Conservation (phyloP, 1,284 basidiomycete species). For the Stereum hirsutum region DNA sequence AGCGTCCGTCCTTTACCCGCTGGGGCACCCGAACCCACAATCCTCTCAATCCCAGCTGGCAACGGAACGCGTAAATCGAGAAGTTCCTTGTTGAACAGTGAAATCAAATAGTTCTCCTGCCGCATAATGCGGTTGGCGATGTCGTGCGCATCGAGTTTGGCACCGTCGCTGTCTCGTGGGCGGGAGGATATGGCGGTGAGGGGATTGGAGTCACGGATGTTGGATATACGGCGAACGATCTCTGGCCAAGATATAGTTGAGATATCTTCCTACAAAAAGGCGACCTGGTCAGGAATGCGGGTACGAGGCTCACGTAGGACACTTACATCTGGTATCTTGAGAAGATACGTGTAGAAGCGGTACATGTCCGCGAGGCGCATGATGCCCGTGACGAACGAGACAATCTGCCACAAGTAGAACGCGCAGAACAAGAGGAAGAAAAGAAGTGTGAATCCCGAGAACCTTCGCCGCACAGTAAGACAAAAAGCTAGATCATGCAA, state of each 20-base stretch:
- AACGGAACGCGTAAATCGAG: slow-evolving; percentile 83
- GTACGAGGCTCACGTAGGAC: slow-evolving; percentile 17
- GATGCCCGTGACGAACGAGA: slow-evolving; percentile 55
- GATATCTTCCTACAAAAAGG: slow-evolving; percentile 71
- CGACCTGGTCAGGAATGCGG: not conserved
- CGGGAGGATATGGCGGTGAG: slow-evolving; percentile 63
- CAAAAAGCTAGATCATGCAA: slow-evolving; percentile 6
- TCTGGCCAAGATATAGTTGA: slow-evolving; percentile 97
- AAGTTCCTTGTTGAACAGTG: slow-evolving; percentile 94
- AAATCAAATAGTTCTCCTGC: slow-evolving; percentile 97
- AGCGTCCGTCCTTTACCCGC: slow-evolving; percentile 65
- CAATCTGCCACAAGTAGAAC: slow-evolving; percentile 75
- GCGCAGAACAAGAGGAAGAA: slow-evolving; percentile 75
- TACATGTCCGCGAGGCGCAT: slow-evolving; percentile 86
- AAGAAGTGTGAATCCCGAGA: slow-evolving; percentile 76
- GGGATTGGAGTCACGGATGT: slow-evolving; percentile 87
- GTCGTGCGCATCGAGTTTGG: slow-evolving; percentile 94
- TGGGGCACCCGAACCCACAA: slow-evolving; percentile 36
- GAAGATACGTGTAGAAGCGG: slow-evolving; percentile 77
- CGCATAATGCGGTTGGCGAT: slow-evolving; percentile 94
- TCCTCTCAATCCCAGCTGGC: slow-evolving; percentile 30
- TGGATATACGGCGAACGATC: slow-evolving; percentile 81
- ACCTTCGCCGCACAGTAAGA: slow-evolving; percentile 33
- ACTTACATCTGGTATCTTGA: slow-evolving; percentile 75
- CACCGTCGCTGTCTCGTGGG: slow-evolving; percentile 39